Conservation (phyloP, 805 yeast species). For the Myxozyma lipomycoides region DNA sequence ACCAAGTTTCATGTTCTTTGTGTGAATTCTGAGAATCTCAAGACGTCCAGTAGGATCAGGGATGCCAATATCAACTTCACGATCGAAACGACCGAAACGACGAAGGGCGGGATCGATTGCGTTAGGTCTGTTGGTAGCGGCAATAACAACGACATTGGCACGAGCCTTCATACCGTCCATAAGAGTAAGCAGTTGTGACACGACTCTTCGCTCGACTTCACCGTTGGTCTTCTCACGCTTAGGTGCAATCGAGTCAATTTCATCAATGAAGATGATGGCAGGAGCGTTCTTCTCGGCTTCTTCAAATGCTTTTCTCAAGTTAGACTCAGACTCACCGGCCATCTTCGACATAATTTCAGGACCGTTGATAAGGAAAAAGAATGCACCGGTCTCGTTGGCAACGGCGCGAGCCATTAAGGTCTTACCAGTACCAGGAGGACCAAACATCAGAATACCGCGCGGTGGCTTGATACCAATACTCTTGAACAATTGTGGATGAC, state of each 20-base stretch:
- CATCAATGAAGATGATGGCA: conserved; percentile 95
- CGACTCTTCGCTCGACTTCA: conserved; percentile 99
- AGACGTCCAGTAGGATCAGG: conserved; percentile 99
- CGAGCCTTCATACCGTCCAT: conserved; percentile 99
- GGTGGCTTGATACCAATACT: conserved; percentile 99
- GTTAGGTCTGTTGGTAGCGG: conserved; percentile 90
- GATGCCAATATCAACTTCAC: conserved; percentile 83
- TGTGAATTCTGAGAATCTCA: conserved; percentile 94
- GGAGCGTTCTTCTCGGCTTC: conserved; percentile 99
- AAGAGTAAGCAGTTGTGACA: conserved; percentile 90
- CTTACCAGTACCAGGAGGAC: conserved; percentile 99
- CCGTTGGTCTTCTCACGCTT: conserved; percentile 99
- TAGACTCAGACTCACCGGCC: conserved; percentile 99
- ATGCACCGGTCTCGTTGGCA: conserved; percentile 98
- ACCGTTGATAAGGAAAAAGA: conserved; percentile 95
- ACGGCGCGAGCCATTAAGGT: conserved; percentile 99
- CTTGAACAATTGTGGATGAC: conserved; percentile 98
- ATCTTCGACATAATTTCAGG: conserved; percentile 99
- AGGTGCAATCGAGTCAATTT: conserved; percentile 98
- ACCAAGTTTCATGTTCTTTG: conserved; percentile 95
- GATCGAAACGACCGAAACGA: conserved; percentile 80
- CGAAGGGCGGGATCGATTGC: conserved; percentile 82
- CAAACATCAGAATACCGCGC: conserved; percentile 95
- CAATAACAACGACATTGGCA: conserved; percentile 95
- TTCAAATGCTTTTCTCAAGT: conserved; percentile 95